phyloP scores from a whole-genome alignment of 2,329 filamentous ascomycete genomes.

The Cyclaneusma minus region DNA sequence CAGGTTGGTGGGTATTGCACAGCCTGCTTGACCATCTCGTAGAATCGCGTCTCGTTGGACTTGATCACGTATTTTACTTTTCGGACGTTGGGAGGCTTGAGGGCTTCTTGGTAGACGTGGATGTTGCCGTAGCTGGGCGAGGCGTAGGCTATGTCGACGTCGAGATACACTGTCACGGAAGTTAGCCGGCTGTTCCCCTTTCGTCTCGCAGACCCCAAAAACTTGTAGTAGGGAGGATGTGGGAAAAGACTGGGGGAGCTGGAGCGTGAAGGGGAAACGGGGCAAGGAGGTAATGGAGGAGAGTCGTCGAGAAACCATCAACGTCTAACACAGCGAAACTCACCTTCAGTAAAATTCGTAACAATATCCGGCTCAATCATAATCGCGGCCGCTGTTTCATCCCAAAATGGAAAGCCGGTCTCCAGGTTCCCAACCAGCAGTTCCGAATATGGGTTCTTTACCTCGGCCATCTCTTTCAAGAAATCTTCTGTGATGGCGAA shows the following conservation, averaged over 20 bases:
- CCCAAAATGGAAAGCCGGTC: slow-evolving; percentile 27
- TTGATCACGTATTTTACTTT: slow-evolving; percentile 24
- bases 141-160: slow-evolving; percentile 25
- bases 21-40: slow-evolving; percentile 21
- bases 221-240: no score
- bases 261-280: no score
- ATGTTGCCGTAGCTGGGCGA: slow-evolving; percentile 26
- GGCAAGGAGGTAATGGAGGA: no score
- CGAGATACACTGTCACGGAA: slow-evolving; percentile 23
- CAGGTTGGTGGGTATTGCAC: slow-evolving; percentile 14
- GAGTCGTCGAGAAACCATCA: no score
- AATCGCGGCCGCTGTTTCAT: slow-evolving; percentile 27
- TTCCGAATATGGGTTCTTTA: slow-evolving; percentile 22
- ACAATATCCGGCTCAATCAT: slow-evolving; percentile 23
- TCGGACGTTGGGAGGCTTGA: slow-evolving; percentile 21
- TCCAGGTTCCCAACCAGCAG: slow-evolving; percentile 23
- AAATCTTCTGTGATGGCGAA: slow-evolving; percentile 24
- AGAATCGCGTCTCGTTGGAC: slow-evolving; percentile 21
- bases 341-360: slow-evolving; percentile 21
- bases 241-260: no score
- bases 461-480: slow-evolving; percentile 21
- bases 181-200: no score
- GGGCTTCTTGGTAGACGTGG: slow-evolving; percentile 24
- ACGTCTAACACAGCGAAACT: slow-evolving; percentile 4
- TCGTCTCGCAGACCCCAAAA: no score